Evolutionary conservation across 1,284 basidiomycete genomes (phyloP).

Genomic region (Pulchroboletus neoregius): DNA sequence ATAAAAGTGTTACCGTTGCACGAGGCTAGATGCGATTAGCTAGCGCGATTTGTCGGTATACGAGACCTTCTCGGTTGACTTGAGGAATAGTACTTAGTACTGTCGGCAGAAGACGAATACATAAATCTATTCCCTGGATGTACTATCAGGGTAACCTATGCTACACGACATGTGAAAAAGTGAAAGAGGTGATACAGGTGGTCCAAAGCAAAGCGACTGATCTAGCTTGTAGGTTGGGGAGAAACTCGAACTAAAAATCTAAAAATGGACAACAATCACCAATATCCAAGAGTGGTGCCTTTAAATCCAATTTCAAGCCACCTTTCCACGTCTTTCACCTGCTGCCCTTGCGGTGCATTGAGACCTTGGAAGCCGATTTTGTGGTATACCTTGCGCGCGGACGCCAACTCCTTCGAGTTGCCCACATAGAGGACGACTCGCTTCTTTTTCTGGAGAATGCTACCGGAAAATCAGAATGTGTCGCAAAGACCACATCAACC

Average conservation of each 20-base stretch:
- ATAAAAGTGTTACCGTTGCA: conserved; percentile 14
- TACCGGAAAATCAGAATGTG: not conserved
- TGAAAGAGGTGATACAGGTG: not conserved
- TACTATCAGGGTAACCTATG: conserved; percentile 4
- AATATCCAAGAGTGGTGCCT: conserved; percentile 15
- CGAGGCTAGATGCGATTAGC: not conserved
- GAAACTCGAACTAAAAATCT: not conserved
- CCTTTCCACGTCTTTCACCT: conserved; percentile 16
- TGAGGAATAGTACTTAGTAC: too few relatives aligned
- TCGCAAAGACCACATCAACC: not conserved
- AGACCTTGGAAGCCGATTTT: conserved; percentile 27
- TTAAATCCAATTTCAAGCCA: conserved; percentile 25
- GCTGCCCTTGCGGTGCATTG: conserved; percentile 5
- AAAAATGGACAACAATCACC: conserved; percentile 2
- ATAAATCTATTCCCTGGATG: not conserved
- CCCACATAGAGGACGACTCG: conserved; percentile 50
- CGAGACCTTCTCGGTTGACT: not conserved
- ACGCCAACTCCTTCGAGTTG: conserved; percentile 20
- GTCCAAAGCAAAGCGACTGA: not conserved
- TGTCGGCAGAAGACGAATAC: too few relatives aligned
- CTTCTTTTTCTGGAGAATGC: conserved; percentile 36
- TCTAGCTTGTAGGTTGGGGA: not conserved
- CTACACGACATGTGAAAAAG: conserved; percentile 6
- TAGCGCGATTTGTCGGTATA: too few relatives aligned
- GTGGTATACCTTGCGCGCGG: conserved; percentile 24